phyloP scores from a whole-genome alignment of 441 rosid genomes.

The Manihot esculenta region DNA sequence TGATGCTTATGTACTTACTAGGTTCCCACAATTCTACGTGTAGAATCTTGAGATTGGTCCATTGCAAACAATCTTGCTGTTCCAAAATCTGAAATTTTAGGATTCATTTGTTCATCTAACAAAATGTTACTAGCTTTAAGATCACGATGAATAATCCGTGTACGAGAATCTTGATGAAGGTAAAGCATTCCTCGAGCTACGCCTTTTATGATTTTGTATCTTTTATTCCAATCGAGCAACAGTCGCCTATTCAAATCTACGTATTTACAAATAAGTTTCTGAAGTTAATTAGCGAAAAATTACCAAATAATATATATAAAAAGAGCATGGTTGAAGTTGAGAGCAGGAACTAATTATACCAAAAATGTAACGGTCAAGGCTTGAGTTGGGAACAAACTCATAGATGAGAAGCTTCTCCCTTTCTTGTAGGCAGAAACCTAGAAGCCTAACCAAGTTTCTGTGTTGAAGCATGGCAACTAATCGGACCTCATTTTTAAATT shows the following conservation, averaged over 20 bases:
- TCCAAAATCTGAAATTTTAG: slow-evolving; percentile 30
- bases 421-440: slow-evolving; percentile 39
- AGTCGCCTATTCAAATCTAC: slow-evolving; percentile 4
- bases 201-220: slow-evolving; percentile 27
- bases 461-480: slow-evolving; percentile 37
- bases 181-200: slow-evolving; percentile 28
- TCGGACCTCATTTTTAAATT: slow-evolving; percentile 38
- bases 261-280: neutral
- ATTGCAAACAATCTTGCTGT: slow-evolving; percentile 13
- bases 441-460: slow-evolving; percentile 35
- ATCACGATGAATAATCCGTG: slow-evolving; percentile 23
- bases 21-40: slow-evolving; percentile 20
- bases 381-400: slow-evolving; percentile 37
- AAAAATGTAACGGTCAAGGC: slow-evolving; percentile 40
- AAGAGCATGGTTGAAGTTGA: neutral
- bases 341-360: slow-evolving; percentile 12
- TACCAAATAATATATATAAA: neutral
- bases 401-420: slow-evolving; percentile 36
- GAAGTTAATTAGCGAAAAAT: neutral
- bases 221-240: slow-evolving; percentile 18
- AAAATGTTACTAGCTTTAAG: slow-evolving; percentile 20
- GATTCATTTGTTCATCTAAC: slow-evolving; percentile 17
- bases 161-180: slow-evolving; percentile 18
- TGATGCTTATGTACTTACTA: slow-evolving; percentile 12
- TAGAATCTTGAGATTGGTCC: slow-evolving; percentile 22